Evolutionary conservation across 352 stramenopile species (phyloP).

Genomic region (Lagenidium giganteum): DNA sequence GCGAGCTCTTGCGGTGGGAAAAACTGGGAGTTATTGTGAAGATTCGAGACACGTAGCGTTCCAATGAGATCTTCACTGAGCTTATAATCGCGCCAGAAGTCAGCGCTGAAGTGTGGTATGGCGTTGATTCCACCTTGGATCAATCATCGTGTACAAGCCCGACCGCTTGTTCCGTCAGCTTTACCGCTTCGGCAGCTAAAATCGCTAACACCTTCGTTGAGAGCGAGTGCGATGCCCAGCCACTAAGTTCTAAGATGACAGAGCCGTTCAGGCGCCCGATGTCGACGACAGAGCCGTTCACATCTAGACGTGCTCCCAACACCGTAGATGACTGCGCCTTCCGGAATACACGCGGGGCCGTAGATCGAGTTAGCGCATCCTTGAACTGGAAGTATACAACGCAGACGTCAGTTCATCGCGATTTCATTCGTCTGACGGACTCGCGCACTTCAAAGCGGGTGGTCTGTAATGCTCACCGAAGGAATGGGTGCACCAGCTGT

Average conservation of each 20-base stretch:
- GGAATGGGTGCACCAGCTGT: too few relatives aligned
- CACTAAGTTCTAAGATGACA: constrained; percentile 18
- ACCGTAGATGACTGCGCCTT: not conserved
- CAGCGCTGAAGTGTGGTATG: constrained; percentile 11
- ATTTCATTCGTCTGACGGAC: too few relatives aligned
- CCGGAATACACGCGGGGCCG: not conserved
- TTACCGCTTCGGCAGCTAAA: constrained; percentile 15
- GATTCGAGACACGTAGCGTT: not conserved
- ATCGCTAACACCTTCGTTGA: constrained; percentile 25
- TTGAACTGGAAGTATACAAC: too few relatives aligned
- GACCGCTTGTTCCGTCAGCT: constrained; percentile 36
- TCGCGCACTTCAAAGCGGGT: too few relatives aligned
- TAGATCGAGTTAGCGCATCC: too few relatives aligned
- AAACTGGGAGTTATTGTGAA: constrained; percentile 13
- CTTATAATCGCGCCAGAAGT: constrained; percentile 42
- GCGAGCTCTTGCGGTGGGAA: constrained; percentile 12
- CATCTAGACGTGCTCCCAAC: constrained; percentile 9
- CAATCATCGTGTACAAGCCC: constrained; percentile 32
- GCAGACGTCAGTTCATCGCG: too few relatives aligned
- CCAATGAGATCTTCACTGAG: constrained; percentile 25
- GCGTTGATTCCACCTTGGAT: constrained; percentile 16
- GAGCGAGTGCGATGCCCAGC: constrained; percentile 20
- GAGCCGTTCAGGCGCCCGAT: constrained; percentile 15
- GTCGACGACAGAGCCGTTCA: constrained; percentile 5
- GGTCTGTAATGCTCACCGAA: too few relatives aligned